Conservation (phyloP, 129 eudicot species). For the Rutidosis leptorrhynchoides region DNA sequence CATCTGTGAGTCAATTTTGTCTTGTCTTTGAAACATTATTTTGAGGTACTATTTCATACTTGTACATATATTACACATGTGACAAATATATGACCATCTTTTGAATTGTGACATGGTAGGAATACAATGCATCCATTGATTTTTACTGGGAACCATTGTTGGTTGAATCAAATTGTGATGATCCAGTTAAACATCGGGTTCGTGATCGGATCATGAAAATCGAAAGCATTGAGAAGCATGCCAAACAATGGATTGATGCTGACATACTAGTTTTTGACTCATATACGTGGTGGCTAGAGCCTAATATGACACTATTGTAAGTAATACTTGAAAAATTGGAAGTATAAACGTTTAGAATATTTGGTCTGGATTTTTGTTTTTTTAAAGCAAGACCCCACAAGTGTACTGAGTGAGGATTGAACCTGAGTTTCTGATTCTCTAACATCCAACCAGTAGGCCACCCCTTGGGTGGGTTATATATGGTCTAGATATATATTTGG, state of each 20-base stretch:
- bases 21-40: background rate
- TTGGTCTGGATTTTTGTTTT: too few species aligned
- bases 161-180: conserved; percentile 71
- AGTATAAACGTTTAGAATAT: background rate
- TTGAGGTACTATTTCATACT: background rate
- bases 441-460: too few species aligned
- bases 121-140: conserved; percentile 61
- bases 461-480: too few species aligned
- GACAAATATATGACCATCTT: conserved; percentile 17
- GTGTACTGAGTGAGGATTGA: too few species aligned
- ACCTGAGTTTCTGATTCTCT: too few species aligned
- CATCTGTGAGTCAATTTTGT: conserved; percentile 38
- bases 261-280: conserved; percentile 57
- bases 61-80: conserved; percentile 6
- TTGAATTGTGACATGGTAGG: conserved; percentile 39
- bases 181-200: conserved; percentile 49
- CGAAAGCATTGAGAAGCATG: conserved; percentile 61
- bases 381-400: too few species aligned
- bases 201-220: conserved; percentile 48
- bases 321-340: background rate
- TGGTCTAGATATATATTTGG: background rate
- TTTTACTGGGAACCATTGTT: conserved; percentile 72
- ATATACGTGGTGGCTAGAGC: conserved; percentile 50
- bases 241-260: conserved; percentile 59
- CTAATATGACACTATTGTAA: conserved; percentile 48